phyloP scores from a whole-genome alignment of 2,329 filamentous ascomycete species.

The Neospermospora avenae region DNA sequence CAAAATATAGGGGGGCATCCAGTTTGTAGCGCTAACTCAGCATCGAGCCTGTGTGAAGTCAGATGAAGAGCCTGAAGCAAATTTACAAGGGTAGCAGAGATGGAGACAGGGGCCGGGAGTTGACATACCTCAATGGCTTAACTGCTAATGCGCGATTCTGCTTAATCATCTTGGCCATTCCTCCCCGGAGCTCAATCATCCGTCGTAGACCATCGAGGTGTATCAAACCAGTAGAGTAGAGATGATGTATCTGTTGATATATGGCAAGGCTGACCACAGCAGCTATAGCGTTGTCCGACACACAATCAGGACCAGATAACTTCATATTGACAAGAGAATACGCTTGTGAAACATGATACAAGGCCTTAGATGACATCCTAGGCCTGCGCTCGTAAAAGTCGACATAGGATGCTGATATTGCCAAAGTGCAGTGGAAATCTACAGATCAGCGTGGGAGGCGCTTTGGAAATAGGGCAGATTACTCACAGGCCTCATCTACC shows the following conservation, averaged over 20 bases:
- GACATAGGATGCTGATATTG: neutral
- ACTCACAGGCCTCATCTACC: neutral
- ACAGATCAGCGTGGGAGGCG: neutral
- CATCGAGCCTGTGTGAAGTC: neutral
- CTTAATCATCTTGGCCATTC: neutral
- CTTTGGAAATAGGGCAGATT: neutral
- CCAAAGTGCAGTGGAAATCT: neutral
- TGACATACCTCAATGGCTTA: neutral
- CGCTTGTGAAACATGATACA: neutral
- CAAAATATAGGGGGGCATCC: neutral
- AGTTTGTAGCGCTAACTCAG: neutral
- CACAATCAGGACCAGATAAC: neutral
- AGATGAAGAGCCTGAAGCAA: neutral
- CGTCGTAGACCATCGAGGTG: neutral
- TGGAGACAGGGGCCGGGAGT: neutral
- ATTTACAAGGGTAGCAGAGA: neutral
- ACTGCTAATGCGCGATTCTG: neutral
- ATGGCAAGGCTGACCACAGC: neutral
- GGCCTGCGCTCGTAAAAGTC: neutral
- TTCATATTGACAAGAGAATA: neutral
- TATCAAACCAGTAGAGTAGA: neutral
- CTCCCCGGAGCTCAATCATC: neutral
- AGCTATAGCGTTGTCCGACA: neutral
- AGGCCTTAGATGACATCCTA: neutral
- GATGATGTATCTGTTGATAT: neutral